A percentile compares a stretch with the other conserved stretches of the same genome.
Evolutionary conservation across 331 rosid species (phyloP).

Genomic region (Ulmus americana): DNA sequence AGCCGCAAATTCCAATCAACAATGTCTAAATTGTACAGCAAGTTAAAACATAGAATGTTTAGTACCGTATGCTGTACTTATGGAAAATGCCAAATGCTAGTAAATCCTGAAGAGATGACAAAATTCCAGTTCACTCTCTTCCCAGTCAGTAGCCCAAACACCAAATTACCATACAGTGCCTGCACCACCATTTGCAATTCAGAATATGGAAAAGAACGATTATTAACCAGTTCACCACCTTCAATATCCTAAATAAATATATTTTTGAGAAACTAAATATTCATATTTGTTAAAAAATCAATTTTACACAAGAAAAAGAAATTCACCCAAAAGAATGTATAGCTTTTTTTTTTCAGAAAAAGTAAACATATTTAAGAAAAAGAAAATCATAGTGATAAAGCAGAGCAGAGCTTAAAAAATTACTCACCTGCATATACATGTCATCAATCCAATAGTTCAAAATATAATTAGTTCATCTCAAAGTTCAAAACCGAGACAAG

Average conservation of each 20-base stretch:
- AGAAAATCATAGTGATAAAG: slow-evolving; percentile 7
- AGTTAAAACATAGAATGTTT: slow-evolving; percentile 33
- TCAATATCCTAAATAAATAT: slow-evolving; percentile 5
- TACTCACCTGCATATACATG: slow-evolving; percentile 38
- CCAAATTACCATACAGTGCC: slow-evolving; percentile 35
- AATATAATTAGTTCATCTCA: slow-evolving; percentile 18
- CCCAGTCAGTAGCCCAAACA: slow-evolving; percentile 22
- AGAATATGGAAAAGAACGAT: slow-evolving; percentile 37
- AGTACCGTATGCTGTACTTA: slow-evolving; percentile 27
- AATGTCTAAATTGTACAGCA: slow-evolving; percentile 32
- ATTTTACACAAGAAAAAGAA: not conserved
- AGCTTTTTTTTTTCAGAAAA: too few species aligned
- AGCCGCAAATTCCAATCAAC: slow-evolving; percentile 30
- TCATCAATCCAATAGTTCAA: slow-evolving; percentile 18
- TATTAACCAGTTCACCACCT: slow-evolving; percentile 25
- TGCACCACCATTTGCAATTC: slow-evolving; percentile 44
- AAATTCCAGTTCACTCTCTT: slow-evolving; percentile 27
- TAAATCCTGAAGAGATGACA: slow-evolving; percentile 36
- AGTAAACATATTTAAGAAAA: not conserved
- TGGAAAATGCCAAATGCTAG: slow-evolving; percentile 31
- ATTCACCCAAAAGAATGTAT: too few species aligned
- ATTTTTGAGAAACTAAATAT: not conserved
- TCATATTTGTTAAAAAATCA: not conserved
- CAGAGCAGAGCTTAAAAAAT: slow-evolving; percentile 22
- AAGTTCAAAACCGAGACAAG: slow-evolving; percentile 26